Evolutionary conservation across 2,329 filamentous ascomycete species (phyloP), one percentile per base, ranked within the genome.

Genomic region (Coniochaeta hoffmannii): DNA sequence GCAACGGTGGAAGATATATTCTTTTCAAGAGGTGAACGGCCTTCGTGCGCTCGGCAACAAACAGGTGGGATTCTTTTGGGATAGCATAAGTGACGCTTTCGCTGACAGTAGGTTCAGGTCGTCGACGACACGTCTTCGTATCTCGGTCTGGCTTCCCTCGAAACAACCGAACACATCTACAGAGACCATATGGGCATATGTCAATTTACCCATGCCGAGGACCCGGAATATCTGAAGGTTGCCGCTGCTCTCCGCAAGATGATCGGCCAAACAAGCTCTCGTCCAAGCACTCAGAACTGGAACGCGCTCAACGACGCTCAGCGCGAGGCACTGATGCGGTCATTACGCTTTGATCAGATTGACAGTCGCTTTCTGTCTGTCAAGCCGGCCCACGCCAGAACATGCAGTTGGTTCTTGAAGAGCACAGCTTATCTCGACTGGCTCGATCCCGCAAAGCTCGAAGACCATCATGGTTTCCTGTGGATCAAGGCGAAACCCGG

Each of bases 91-190:
- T 22, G n/a, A 7, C 8, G 8, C 36, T 22, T 9, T 50, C 10
- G 14, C 28, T 28, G 14, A 50, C 10, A 10, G 24, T 8, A 12
- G 12, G n/a, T 50, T 17, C 5, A 59, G 65, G 65, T 72, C 14
- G 71, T 73, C 1, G 66, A 73, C 10, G 69, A 74, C 53, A 55
- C 32, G 5, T 73, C 71, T 0, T 73, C 72, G 1, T 70, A 57
- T 55, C 58, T 74, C 10, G 61, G 65, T 41, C 30, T 64, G 17
- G 24, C 11, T 17, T 62, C 34, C 4, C 51, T 69, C 22, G 71
- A 74, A 51, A 65, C 60, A 15, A 63, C 57, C 1, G 57, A 71
- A 41, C 67, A 71, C 52, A 73, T 73, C 28, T 57, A 50, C 8
- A 55, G 57, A 9, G 61, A 71, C 26, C 69, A 72, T 50, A 70